Percentiles rank a stretch among this genome's conserved stretches.
Evolutionary conservation across 495 filamentous ascomycete species (phyloP).

Genomic region (Talaromyces liani): DNA sequence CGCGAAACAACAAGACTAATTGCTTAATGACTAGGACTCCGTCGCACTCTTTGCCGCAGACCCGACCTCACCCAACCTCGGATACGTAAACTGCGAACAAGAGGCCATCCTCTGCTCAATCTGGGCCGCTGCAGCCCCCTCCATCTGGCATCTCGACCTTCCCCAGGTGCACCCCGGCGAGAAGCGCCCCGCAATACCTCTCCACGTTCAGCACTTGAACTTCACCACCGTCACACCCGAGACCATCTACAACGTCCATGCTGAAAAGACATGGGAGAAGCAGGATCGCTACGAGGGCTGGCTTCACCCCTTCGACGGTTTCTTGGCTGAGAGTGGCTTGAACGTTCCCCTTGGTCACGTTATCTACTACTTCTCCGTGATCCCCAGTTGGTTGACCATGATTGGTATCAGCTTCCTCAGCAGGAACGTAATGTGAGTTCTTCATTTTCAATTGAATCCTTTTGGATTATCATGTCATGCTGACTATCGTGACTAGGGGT

Average conservation of each 20-base stretch:
- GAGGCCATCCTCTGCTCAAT: slow-evolving; percentile 72
- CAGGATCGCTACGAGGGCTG: slow-evolving; percentile 56
- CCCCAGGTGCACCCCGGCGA: slow-evolving; percentile 46
- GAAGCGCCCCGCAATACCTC: slow-evolving; percentile 31
- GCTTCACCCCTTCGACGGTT: slow-evolving; percentile 76
- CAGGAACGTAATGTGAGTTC: slow-evolving; percentile 77
- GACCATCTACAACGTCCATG: slow-evolving; percentile 55
- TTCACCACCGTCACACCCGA: slow-evolving; percentile 55
- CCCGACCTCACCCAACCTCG: slow-evolving; percentile 63
- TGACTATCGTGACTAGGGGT: slow-evolving; percentile 23
- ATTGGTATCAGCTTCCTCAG: slow-evolving; percentile 73
- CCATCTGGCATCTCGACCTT: slow-evolving; percentile 66
- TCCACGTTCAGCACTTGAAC: slow-evolving; percentile 57
- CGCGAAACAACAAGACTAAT: neutral
- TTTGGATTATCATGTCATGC: slow-evolving; percentile 6
- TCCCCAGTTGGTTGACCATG: slow-evolving; percentile 72
- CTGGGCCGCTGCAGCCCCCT: slow-evolving; percentile 67
- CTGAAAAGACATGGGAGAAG: slow-evolving; percentile 51
- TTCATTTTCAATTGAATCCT: neutral
- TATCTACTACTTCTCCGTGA: slow-evolving; percentile 47
- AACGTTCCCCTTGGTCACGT: slow-evolving; percentile 61
- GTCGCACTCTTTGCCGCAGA: slow-evolving; percentile 57
- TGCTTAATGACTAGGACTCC: slow-evolving; percentile 49
- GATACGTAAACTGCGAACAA: slow-evolving; percentile 68
- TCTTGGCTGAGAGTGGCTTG: slow-evolving; percentile 56